Base-by-base conservation (phyloP, 164 flowering plant genomes). In the Stephania japonica region DNA sequence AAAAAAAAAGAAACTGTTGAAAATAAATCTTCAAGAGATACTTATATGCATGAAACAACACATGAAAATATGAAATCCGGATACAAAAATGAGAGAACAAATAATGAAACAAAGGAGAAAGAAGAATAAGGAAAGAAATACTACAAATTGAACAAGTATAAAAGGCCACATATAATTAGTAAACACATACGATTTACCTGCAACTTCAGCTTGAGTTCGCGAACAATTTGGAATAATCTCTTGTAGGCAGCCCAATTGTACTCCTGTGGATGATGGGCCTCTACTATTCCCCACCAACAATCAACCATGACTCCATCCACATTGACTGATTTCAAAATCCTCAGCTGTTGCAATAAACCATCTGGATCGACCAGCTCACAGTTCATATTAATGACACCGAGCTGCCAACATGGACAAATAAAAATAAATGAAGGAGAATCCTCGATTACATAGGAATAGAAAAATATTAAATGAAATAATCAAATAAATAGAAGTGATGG, bases 221-320 rank as follows among this genome's bases (percentile, higher is more conserved):
- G 87, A 8, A 88, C 90, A 75, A 93, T 91, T 78, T 87, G 92
- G 76, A 95, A 90, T 27, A 92, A 89, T 76, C 78, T 77, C 73
- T 75, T 90, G 80, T 94, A 94, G 56, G 94, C 98, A 83, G 72
- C 82, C 97, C 97, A 92, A 23, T 90, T 88, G 76, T 92, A 94
- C 67, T 83, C 86, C 76, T 85, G 93, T 2, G 98, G 98, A 38
- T 79, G 75, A 80, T 86, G 87, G 24, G 90, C 86, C 86, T 94
- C 98, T 19, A 92, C 97, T 59, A 92, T 84, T 64, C 98, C 98
- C 98, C 98, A 94, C 98, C 98, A 94, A 77, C 93, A 90, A 78
- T 94, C 95, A 73, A 92, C 87, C 97, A 87, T 90, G 62, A 92
- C 88, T 56, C 97, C 98, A 80, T 94, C 98, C 70, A 94, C 86